phyloP scores from a whole-genome alignment of 164 flowering plant genomes.

The Euptelea pleiosperma region DNA sequence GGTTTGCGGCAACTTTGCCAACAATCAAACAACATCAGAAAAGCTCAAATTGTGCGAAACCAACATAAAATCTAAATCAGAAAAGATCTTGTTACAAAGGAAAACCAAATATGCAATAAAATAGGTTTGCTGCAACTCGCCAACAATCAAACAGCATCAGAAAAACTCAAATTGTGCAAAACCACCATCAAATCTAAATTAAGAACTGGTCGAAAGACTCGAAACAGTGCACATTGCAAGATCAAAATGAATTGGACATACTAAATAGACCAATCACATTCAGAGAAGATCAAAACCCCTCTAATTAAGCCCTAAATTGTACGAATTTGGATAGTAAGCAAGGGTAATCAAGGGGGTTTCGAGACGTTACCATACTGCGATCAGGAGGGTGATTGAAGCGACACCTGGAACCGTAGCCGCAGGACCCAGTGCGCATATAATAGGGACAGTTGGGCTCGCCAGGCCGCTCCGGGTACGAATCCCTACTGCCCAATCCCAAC shows the following conservation, averaged over 20 bases:
- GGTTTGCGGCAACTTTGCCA: background rate
- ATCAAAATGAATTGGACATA: constrained; percentile 3
- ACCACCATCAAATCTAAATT: background rate
- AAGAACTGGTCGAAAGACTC: background rate
- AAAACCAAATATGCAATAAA: background rate
- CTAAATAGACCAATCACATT: constrained; percentile 15
- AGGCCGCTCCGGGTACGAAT: constrained; percentile 70
- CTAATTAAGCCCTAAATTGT: constrained; percentile 8
- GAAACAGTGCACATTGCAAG: background rate
- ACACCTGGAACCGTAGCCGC: constrained; percentile 73
- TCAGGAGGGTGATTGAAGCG: constrained; percentile 81
- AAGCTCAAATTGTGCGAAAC: background rate
- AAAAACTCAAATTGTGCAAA: background rate
- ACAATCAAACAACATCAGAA: no score
- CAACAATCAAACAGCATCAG: no score
- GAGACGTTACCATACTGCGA: constrained; percentile 30
- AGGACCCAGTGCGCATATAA: constrained; percentile 76
- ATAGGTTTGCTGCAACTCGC: background rate
- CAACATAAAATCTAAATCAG: constrained; percentile 3
- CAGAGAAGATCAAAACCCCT: background rate
- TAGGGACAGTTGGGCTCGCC: constrained; percentile 63
- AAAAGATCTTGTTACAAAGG: no score
- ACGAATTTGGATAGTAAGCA: constrained; percentile 3
- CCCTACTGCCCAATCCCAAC: constrained; percentile 40
- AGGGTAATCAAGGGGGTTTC: no score